A percentile compares a stretch with the other conserved stretches of the same genome.
These are phyloP conservation scores for Aspergillus calidoustus DNA, from an alignment of 2,329 filamentous ascomycete species.

Conservation along the genomic window DNA sequence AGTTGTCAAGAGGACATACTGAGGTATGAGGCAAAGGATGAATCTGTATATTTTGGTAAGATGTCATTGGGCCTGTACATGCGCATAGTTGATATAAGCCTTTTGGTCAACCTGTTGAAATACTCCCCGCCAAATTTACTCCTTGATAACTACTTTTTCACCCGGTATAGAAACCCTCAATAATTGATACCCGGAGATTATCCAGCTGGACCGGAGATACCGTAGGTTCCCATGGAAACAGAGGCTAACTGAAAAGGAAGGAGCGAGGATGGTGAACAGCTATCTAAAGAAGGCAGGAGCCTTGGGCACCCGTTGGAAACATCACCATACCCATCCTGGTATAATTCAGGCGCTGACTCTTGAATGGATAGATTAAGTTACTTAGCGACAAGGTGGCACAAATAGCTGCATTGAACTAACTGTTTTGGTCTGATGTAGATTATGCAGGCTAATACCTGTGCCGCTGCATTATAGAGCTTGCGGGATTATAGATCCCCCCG, in stretches of 20 bases:
- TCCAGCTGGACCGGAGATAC: neutral
- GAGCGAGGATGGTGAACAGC: neutral
- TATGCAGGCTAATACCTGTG: neutral
- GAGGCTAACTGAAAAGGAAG: neutral
- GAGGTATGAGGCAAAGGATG: neutral
- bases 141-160: neutral
- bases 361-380: too few relatives aligned
- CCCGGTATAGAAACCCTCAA: neutral
- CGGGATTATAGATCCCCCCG: neutral
- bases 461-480: neutral
- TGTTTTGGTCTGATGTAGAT: neutral
- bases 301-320: neutral
- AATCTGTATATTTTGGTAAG: neutral
- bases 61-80: neutral
- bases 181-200: neutral
- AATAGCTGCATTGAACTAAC: neutral
- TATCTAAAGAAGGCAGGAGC: neutral
- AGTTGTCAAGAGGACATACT: conserved; percentile 72
- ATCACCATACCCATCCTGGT: too few relatives aligned
- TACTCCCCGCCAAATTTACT: neutral
- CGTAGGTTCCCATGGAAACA: neutral
- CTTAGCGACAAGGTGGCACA: neutral
- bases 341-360: too few relatives aligned
- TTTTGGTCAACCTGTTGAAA: neutral
- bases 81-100: neutral